Evolutionary conservation across 805 yeast genomes (phyloP).

Genomic region (Saccharomyces cerevisiae): DNA sequence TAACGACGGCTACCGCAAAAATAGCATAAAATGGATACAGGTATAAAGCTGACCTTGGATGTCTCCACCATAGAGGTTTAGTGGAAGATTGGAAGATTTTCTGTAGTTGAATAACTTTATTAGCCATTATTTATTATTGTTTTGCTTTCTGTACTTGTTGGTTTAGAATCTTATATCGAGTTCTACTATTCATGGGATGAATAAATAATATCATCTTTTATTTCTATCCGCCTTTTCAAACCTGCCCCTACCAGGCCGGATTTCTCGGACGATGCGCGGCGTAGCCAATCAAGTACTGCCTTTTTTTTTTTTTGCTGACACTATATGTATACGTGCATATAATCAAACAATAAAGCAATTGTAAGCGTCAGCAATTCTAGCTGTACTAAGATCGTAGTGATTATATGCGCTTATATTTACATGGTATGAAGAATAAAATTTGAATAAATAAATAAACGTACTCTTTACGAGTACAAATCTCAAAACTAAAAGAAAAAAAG

Average conservation of each 20-base stretch:
- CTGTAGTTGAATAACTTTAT: constrained; percentile 48
- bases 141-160: neutral
- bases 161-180: neutral
- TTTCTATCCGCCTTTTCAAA: neutral
- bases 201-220: neutral
- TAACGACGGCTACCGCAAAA: constrained; percentile 56
- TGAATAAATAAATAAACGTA: neutral
- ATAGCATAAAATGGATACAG: constrained; percentile 74
- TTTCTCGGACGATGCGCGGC: neutral
- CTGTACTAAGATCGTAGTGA: neutral
- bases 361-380: neutral
- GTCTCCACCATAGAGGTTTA: constrained; percentile 54
- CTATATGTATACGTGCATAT: neutral
- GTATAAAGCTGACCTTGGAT: constrained; percentile 61
- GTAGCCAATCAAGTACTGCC: neutral
- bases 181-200: neutral
- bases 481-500: neutral
- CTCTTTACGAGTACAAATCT: neutral
- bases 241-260: neutral
- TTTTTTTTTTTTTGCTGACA: neutral
- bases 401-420: neutral
- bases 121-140: constrained; percentile 27
- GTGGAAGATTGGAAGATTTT: constrained; percentile 48
- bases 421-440: neutral
- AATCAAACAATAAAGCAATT: neutral